Evolutionary conservation across 495 filamentous ascomycete species (phyloP).

Genomic region (Hypoxylon perforatum): DNA sequence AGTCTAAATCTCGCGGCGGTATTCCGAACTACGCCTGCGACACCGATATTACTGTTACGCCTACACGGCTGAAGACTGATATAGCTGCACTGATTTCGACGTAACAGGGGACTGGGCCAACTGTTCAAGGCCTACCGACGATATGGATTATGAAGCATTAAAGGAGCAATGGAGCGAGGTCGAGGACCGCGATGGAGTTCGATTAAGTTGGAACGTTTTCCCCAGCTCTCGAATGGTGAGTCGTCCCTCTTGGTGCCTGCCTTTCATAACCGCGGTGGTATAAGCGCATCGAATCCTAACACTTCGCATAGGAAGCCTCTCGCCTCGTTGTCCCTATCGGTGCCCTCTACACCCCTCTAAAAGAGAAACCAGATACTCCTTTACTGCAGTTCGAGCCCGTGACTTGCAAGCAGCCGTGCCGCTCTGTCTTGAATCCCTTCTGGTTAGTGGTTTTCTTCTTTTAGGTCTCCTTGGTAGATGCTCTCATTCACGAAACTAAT

Average conservation of each 20-base stretch:
- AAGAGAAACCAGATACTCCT: slow-evolving; percentile 91
- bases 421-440: slow-evolving; percentile 96
- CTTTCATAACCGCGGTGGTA: slow-evolving; percentile 23
- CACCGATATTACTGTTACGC: slow-evolving; percentile 11
- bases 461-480: neutral
- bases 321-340: slow-evolving; percentile 97
- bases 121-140: slow-evolving; percentile 18
- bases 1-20: neutral
- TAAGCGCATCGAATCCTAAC: slow-evolving; percentile 31
- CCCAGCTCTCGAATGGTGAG: slow-evolving; percentile 96
- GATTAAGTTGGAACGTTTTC: slow-evolving; percentile 99
- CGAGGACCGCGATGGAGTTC: slow-evolving; percentile 95
- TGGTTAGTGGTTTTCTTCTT: slow-evolving; percentile 67
- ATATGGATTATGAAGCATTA: slow-evolving; percentile 69
- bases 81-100: slow-evolving; percentile 14
- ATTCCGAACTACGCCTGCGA: neutral
- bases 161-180: slow-evolving; percentile 99
- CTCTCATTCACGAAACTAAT: slow-evolving; percentile 34
- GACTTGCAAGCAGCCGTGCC: slow-evolving; percentile 95
- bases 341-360: slow-evolving; percentile 94
- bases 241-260: slow-evolving; percentile 27
- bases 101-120: slow-evolving; percentile 15
- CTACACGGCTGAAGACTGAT: slow-evolving; percentile 14
- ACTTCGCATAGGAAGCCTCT: slow-evolving; percentile 81
- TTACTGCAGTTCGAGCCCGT: slow-evolving; percentile 96